Evolutionary conservation across 176 grass and related monocot species (phyloP).

Genomic region (Hyparrhenia diplandra): DNA sequence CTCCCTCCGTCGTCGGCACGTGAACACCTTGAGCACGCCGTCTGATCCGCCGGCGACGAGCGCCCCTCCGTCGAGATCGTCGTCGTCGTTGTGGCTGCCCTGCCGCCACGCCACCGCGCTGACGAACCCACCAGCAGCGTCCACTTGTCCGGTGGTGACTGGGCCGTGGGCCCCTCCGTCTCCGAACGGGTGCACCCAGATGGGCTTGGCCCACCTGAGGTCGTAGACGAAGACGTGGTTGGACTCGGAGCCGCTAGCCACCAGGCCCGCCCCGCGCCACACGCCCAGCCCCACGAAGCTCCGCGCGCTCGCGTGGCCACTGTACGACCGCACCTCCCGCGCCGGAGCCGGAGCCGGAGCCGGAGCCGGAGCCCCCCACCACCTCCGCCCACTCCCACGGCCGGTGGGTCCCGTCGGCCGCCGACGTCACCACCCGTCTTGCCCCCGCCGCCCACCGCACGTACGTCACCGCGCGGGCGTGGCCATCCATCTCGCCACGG

Average conservation of each 20-base stretch:
- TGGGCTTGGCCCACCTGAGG: slow-evolving; percentile 67
- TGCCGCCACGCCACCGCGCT: slow-evolving; percentile 74
- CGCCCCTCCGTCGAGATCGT: background rate
- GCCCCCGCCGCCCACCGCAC: slow-evolving; percentile 50
- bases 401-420: slow-evolving; percentile 65
- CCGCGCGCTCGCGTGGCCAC: slow-evolving; percentile 67
- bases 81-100: background rate
- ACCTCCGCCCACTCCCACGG: slow-evolving; percentile 45
- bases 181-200: slow-evolving; percentile 67
- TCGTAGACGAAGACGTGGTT: slow-evolving; percentile 95
- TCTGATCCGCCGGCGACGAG: slow-evolving; percentile 62
- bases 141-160: background rate
- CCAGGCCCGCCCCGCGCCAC: slow-evolving; percentile 55
- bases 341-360: background rate
- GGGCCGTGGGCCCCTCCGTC: background rate
- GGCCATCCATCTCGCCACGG: slow-evolving; percentile 53
- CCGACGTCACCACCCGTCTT: slow-evolving; percentile 65
- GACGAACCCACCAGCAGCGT: no score
- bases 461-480: slow-evolving; percentile 71
- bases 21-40: slow-evolving; percentile 67
- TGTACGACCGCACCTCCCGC: slow-evolving; percentile 63
- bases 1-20: slow-evolving; percentile 27
- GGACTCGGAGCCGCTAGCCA: slow-evolving; percentile 83
- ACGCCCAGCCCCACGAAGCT: slow-evolving; percentile 93
- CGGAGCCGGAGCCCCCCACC: background rate